These are phyloP conservation scores for Isabelozyma rhagii DNA, from an alignment of 805 yeast genomes.

Conservation along the genomic window DNA sequence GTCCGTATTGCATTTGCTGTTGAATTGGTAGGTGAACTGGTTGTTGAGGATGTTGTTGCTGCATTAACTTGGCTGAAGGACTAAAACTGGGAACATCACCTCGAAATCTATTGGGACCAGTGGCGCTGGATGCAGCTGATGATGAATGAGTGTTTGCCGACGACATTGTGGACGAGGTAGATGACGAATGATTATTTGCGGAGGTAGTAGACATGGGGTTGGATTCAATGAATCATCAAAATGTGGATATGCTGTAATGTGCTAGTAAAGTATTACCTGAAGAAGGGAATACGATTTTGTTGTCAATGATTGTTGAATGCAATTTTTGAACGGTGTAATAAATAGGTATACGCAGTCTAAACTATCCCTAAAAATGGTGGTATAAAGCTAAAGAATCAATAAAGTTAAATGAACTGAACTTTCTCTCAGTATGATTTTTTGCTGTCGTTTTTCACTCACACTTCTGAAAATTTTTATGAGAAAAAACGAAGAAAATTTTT, in stretches of 20 bases:
- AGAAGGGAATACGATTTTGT: neutral
- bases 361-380: neutral
- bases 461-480: neutral
- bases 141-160: conserved; percentile 15
- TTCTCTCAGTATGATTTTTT: neutral
- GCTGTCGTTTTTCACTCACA: neutral
- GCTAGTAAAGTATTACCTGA: too few relatives aligned
- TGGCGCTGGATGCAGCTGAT: conserved; percentile 18
- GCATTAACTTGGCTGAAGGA: conserved; percentile 18
- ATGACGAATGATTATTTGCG: neutral
- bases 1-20: conserved; percentile 2
- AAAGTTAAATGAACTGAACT: neutral
- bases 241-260: neutral
- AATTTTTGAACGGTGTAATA: neutral
- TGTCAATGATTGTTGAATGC: neutral
- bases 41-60: conserved; percentile 4
- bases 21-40: neutral
- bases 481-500: too few relatives aligned
- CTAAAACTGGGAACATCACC: conserved; percentile 37
- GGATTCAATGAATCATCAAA: conserved; percentile 3
- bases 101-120: conserved; percentile 36
- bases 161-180: conserved; percentile 7
- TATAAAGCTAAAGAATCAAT: too few relatives aligned
- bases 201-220: neutral
- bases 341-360: neutral